Percentiles rank a stretch among this genome's conserved stretches.
Evolutionary conservation across 768 basidiomycete species (phyloP).

Genomic region (Suillus americanus): DNA sequence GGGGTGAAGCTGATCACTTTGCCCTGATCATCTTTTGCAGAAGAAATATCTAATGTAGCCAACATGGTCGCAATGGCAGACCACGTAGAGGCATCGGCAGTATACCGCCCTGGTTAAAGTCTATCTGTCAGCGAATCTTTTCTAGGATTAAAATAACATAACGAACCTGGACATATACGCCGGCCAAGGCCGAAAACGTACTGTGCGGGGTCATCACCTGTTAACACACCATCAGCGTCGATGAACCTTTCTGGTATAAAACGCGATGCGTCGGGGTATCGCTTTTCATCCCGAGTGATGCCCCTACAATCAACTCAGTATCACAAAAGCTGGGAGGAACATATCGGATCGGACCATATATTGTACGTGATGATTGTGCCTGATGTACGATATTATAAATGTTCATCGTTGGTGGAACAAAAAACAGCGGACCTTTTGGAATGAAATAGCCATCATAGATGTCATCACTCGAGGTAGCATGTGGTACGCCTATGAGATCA

Average conservation of each 20-base stretch:
- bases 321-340: background rate
- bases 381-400: background rate
- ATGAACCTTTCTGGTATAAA: constrained; percentile 18
- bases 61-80: constrained; percentile 19
- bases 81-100: constrained; percentile 22
- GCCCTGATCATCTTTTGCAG: constrained; percentile 4
- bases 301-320: constrained; percentile 4
- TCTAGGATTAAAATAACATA: background rate
- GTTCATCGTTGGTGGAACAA: background rate
- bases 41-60: background rate
- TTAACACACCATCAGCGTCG: constrained; percentile 10
- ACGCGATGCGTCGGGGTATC: constrained; percentile 10
- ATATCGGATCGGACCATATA: constrained; percentile 14
- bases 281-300: constrained; percentile 14
- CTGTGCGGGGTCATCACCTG: constrained; percentile 6
- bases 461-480: constrained; percentile 12
- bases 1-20: constrained; percentile 4
- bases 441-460: constrained; percentile 19
- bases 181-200: constrained; percentile 12
- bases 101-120: constrained; percentile 15
- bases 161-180: constrained; percentile 5
- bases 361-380: constrained; percentile 11
- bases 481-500: constrained; percentile 8
- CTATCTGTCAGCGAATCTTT: too few species aligned
- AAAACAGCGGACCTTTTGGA: constrained; percentile 12